Base-by-base conservation (phyloP, 495 filamentous ascomycete genomes). In the Podospora pseudoanserina region DNA sequence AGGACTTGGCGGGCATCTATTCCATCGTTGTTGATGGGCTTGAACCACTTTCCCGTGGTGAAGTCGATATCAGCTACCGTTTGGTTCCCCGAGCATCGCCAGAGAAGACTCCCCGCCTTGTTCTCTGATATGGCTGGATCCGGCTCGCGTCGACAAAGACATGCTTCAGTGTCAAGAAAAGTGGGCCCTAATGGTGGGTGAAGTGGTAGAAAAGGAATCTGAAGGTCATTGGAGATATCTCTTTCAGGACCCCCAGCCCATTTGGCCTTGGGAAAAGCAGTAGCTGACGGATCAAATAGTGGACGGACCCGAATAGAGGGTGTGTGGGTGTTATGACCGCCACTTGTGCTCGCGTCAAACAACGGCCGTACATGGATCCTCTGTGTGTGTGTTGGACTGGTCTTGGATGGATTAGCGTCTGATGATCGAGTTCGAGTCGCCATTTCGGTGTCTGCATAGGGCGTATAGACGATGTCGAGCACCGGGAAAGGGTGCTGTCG, bases 21-120 rank as follows among this genome's bases (percentile, higher is more conserved):
- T 4, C 11, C 58, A 26, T 60, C 68, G 20, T 44, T 58, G 23
- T 77, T 68, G 23, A 59, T 13, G 19, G 70, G 73, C 32, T 73
- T 73, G 57, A 78, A 82, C 81, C 81, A 83, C 67, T 80, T 81
- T 34, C 80, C 81, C 16, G 71, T 75, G 32, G 66, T 74, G 16
- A 70, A 71, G 4, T 49, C 44, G 65, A 76, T 74, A 28, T 26
- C 64, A 1, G 70, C 70, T 32, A 73, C 65, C 0, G 74, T 79
- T 55, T 72, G 71, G 56, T 83, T 79, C 4, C 78, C 77, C 13
- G 79, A 67, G 61, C 81, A 83, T 69, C 77, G 74, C 81, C 81
- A 83, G 5, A 55, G 20, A 16, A 69, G n/a, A 39, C 49, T 30
- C 71, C 49, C 57, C 58, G 44, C 49, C 63, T 15, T 58, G 20